These are phyloP conservation scores for Amanita phalloides DNA, from an alignment of 768 basidiomycete species.

Conservation along the genomic window DNA sequence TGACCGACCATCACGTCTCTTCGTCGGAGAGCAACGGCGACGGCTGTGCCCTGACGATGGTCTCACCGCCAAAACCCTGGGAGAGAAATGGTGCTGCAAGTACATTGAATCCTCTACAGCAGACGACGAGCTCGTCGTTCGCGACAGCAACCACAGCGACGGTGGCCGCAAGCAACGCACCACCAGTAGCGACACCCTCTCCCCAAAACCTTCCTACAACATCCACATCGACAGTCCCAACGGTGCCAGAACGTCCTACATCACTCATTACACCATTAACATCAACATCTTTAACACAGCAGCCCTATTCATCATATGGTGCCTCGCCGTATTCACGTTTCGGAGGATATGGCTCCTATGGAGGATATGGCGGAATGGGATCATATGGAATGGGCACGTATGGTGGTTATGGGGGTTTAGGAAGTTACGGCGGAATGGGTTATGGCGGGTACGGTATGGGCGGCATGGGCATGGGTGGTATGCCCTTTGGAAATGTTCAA, in stretches of 20 bases:
- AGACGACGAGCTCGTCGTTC: slow-evolving; percentile 11
- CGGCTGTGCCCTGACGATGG: slow-evolving; percentile 33
- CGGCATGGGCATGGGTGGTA: slow-evolving; percentile 17
- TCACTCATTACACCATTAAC: slow-evolving; percentile 30
- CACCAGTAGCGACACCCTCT: slow-evolving; percentile 14
- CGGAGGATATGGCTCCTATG: slow-evolving; percentile 18
- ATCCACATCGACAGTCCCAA: slow-evolving; percentile 23
- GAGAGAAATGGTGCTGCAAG: slow-evolving; percentile 43
- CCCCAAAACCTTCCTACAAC: slow-evolving; percentile 12
- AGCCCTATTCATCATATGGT: slow-evolving; percentile 26
- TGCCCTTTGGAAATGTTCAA: slow-evolving; percentile 29
- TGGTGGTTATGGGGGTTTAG: slow-evolving; percentile 24
- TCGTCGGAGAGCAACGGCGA: not conserved
- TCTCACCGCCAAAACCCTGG: slow-evolving; percentile 87
- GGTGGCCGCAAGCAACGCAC: slow-evolving; percentile 13
- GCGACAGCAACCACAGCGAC: slow-evolving; percentile 18
- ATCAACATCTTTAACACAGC: slow-evolving; percentile 12
- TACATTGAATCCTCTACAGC: slow-evolving; percentile 15
- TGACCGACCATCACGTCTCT: not conserved
- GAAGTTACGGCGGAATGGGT: slow-evolving; percentile 31
- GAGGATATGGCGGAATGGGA: slow-evolving; percentile 17
- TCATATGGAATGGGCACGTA: slow-evolving; percentile 20
- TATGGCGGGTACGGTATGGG: slow-evolving; percentile 25
- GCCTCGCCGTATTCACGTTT: slow-evolving; percentile 34
- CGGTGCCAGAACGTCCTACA: slow-evolving; percentile 57